A percentile compares a stretch with the other conserved stretches of the same genome.
phyloP scores from a whole-genome alignment of 2,329 filamentous ascomycete genomes.

The Emergomyces africanus region DNA sequence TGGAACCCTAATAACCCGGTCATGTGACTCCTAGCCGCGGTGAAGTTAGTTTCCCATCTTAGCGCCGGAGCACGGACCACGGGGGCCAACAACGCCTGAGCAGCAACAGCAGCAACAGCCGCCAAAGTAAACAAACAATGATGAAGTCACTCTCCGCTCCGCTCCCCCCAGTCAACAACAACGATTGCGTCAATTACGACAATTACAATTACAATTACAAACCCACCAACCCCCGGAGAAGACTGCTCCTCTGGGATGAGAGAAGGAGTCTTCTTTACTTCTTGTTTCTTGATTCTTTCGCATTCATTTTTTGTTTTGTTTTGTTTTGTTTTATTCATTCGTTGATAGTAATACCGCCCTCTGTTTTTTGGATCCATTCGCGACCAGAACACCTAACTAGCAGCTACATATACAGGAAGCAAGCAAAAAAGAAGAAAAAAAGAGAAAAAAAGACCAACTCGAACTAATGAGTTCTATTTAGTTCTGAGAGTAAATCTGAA shows the following conservation, averaged over 20 bases:
- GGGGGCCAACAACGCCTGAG: no score
- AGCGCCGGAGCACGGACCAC: conserved; percentile 1
- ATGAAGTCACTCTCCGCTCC: not conserved
- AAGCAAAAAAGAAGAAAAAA: no score
- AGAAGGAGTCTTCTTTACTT: not conserved
- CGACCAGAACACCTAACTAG: not conserved
- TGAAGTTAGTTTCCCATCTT: conserved; percentile 3
- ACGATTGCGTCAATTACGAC: not conserved
- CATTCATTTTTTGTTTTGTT: not conserved
- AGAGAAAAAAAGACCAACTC: not conserved
- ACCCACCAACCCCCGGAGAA: not conserved
- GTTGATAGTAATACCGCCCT: not conserved
- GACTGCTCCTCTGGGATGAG: not conserved
- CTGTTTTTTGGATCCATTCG: not conserved
- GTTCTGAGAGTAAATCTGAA: conserved; percentile 6
- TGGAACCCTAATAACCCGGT: not conserved
- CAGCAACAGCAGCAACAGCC: not conserved
- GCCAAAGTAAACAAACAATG: conserved; percentile 2
- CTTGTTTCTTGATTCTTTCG: not conserved
- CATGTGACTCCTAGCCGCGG: not conserved
- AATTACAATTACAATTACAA: not conserved
- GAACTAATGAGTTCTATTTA: not conserved
- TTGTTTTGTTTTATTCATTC: not conserved
- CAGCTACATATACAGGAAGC: not conserved
- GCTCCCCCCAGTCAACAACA: not conserved